phyloP scores from a whole-genome alignment of 2,329 filamentous ascomycete species.

The Cladophialophora bantiana region DNA sequence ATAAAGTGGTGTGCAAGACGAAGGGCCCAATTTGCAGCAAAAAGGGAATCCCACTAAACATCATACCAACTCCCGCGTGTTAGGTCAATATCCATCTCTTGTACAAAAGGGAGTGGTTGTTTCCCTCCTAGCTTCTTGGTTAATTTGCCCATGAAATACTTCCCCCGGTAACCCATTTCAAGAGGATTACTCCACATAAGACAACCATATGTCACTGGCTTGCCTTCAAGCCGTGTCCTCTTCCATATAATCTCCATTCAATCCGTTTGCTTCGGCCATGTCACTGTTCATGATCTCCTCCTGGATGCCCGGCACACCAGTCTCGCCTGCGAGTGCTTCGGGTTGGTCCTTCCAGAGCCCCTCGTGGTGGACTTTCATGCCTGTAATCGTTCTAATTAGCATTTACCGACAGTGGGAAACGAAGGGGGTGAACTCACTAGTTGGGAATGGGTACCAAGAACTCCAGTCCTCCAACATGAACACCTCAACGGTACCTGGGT shows the following conservation, averaged over 20 bases:
- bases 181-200: too few species aligned
- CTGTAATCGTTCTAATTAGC: constrained; percentile 25
- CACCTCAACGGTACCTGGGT: constrained; percentile 50
- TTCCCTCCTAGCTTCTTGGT: neutral
- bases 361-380: constrained; percentile 41
- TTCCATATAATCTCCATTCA: constrained; percentile 28
- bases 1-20: too few species aligned
- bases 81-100: neutral
- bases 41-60: neutral
- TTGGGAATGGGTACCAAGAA: constrained; percentile 52
- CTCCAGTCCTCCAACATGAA: constrained; percentile 55
- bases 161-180: too few species aligned
- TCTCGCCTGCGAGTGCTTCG: constrained; percentile 34
- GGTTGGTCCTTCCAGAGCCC: constrained; percentile 36
- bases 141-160: constrained; percentile 14
- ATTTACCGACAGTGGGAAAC: neutral
- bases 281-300: constrained; percentile 37
- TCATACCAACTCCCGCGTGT: neutral
- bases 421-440: constrained; percentile 32
- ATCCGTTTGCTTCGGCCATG: constrained; percentile 33
- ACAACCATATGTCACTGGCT: neutral
- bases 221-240: constrained; percentile 27
- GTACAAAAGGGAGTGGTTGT: constrained; percentile 1
- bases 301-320: constrained; percentile 37
- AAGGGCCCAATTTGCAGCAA: too few species aligned